These are phyloP conservation scores for Pholiota conissans DNA, from an alignment of 768 basidiomycete genomes.

Conservation along the genomic window DNA sequence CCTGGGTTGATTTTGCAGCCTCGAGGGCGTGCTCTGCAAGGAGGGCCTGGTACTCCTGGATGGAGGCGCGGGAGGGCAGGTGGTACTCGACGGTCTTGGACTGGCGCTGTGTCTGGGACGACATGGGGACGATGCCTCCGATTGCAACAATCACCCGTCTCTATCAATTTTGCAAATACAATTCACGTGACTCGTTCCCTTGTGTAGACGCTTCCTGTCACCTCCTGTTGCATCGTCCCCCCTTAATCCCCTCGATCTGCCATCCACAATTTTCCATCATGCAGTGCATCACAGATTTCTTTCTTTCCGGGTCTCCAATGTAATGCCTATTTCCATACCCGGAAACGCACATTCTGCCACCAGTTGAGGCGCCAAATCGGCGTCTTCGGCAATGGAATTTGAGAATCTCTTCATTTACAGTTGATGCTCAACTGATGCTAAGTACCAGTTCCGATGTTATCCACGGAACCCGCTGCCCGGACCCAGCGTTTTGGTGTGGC, in stretches of 20 bases:
- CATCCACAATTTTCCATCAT: neutral
- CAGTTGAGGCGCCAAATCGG: no score
- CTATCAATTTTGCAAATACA: neutral
- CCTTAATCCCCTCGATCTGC: no score
- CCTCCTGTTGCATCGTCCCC: no score
- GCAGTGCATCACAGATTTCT: neutral
- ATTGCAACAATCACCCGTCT: neutral
- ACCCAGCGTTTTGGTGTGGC: no score
- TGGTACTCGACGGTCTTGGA: constrained; percentile 78
- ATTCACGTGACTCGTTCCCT: neutral
- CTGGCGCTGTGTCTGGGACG: constrained; percentile 37
- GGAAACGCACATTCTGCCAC: no score
- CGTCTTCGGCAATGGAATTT: no score
- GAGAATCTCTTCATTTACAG: no score
- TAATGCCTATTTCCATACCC: no score
- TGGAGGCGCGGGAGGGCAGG: constrained; percentile 70
- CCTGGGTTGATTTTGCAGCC: constrained; percentile 38
- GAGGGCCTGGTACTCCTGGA: constrained; percentile 77
- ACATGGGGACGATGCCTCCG: neutral
- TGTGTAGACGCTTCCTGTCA: neutral
- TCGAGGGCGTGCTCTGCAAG: constrained; percentile 63
- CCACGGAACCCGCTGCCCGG: no score
- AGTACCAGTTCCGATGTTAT: no score
- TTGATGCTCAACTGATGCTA: no score
- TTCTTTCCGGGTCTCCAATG: neutral